These are phyloP conservation scores for Daldinia decipiens DNA, from an alignment of 495 filamentous ascomycete genomes.

Conservation along the genomic window DNA sequence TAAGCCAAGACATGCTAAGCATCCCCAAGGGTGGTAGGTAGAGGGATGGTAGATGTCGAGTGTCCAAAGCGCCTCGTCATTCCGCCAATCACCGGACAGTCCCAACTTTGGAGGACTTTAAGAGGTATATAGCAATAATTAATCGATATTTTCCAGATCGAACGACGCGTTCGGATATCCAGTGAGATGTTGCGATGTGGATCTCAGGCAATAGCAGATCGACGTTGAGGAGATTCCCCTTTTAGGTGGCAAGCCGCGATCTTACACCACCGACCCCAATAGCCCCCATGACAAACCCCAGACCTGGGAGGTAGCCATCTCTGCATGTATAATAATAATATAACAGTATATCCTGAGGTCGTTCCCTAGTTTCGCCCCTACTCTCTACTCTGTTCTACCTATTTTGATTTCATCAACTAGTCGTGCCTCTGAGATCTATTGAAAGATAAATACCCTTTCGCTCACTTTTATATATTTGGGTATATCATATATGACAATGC, in stretches of 20 bases:
- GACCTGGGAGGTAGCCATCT: background rate
- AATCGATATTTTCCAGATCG: background rate
- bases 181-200: background rate
- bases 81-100: background rate
- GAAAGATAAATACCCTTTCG: constrained; percentile 13
- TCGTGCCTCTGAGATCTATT: constrained; percentile 3
- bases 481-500: constrained; percentile 14
- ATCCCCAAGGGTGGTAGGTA: too few species aligned
- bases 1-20: background rate
- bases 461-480: constrained; percentile 8
- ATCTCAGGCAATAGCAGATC: background rate
- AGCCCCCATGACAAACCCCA: constrained; percentile 3
- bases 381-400: background rate
- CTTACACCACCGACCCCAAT: background rate
- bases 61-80: background rate
- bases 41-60: background rate
- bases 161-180: background rate
- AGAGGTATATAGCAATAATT: background rate
- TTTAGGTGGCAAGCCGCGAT: constrained; percentile 30
- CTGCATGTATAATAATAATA: constrained; percentile 21
- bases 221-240: constrained; percentile 6
- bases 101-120: background rate
- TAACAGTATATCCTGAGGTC: background rate
- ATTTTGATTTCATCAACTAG: constrained; percentile 3
- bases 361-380: background rate